Percentiles rank a stretch among this genome's conserved stretches.
Conservation (phyloP, 2,329 filamentous ascomycete species). For the Daldinia sp. region DNA sequence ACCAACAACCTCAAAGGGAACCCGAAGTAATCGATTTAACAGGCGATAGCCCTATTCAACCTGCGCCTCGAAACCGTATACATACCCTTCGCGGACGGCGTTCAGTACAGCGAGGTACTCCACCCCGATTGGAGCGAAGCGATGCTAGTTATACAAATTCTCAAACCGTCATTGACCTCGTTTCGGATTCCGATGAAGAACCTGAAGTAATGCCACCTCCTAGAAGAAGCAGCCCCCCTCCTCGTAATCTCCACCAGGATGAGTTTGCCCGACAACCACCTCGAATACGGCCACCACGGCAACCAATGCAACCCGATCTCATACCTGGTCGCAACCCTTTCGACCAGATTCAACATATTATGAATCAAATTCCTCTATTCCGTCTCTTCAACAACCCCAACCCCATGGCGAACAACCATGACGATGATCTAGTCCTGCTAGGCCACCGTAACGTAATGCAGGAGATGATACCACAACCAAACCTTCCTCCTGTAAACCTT, state of each 20-base stretch:
- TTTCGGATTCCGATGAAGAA: constrained; percentile 50
- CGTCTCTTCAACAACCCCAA: constrained; percentile 22
- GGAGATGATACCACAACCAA: constrained; percentile 15
- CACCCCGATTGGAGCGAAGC: constrained; percentile 48
- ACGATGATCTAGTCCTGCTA: constrained; percentile 46
- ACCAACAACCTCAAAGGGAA: constrained; percentile 21
- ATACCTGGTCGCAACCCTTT: constrained; percentile 14
- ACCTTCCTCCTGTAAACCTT: constrained; percentile 42
- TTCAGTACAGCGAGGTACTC: constrained; percentile 42
- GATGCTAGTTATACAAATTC: constrained; percentile 48
- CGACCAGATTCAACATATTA: constrained; percentile 31
- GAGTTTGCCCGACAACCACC: background rate
- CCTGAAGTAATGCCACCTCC: constrained; percentile 26
- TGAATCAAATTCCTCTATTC: constrained; percentile 45
- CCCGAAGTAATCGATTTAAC: constrained; percentile 49
- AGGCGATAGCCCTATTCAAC: constrained; percentile 40
- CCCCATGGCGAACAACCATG: constrained; percentile 32
- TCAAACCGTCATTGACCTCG: constrained; percentile 47
- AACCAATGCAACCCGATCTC: background rate
- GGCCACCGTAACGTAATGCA: constrained; percentile 41
- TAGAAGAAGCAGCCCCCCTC: constrained; percentile 12
- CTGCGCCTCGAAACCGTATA: constrained; percentile 23
- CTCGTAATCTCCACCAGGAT: background rate
- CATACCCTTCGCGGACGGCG: constrained; percentile 44
- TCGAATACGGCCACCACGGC: background rate